Evolutionary conservation across 148 eudicot genomes (phyloP).

Genomic region (Cornus controversa): DNA sequence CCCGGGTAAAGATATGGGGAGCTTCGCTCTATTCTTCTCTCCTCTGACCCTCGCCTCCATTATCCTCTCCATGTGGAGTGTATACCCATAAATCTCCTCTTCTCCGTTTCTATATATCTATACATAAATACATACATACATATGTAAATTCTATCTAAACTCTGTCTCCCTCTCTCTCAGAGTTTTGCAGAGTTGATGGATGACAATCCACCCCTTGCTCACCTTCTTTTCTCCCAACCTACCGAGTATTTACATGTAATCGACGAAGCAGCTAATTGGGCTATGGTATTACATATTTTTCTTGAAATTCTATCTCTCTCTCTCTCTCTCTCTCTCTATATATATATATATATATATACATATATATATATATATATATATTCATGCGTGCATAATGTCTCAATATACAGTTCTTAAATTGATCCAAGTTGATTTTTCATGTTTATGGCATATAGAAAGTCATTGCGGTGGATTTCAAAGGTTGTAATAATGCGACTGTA

Average conservation of each 20-base stretch:
- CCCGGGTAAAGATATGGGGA: slow-evolving; percentile 44
- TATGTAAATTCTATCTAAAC: too few species aligned
- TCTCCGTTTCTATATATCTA: neutral
- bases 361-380: too few species aligned
- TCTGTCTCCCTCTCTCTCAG: too few species aligned
- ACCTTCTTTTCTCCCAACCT: slow-evolving; percentile 52
- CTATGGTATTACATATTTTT: slow-evolving; percentile 51
- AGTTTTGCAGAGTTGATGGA: slow-evolving; percentile 85
- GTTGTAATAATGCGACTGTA: slow-evolving; percentile 38
- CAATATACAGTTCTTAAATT: slow-evolving; percentile 1
- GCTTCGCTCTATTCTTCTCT: slow-evolving; percentile 48
- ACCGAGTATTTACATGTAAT: slow-evolving; percentile 47
- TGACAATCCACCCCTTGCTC: slow-evolving; percentile 47
- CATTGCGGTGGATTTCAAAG: slow-evolving; percentile 40
- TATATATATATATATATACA: too few species aligned
- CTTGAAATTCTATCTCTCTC: neutral
- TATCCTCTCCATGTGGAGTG: slow-evolving; percentile 85
- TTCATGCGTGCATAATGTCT: too few species aligned
- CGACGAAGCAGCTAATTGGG: slow-evolving; percentile 63
- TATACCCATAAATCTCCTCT: slow-evolving; percentile 15
- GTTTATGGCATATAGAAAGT: slow-evolving; percentile 33
- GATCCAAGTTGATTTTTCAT: neutral
- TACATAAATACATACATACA: neutral
- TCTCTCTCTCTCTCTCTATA: too few species aligned
- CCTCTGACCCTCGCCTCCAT: slow-evolving; percentile 76